Conservation (phyloP, 2,329 filamentous ascomycete genomes). For the Botrytis porri region DNA sequence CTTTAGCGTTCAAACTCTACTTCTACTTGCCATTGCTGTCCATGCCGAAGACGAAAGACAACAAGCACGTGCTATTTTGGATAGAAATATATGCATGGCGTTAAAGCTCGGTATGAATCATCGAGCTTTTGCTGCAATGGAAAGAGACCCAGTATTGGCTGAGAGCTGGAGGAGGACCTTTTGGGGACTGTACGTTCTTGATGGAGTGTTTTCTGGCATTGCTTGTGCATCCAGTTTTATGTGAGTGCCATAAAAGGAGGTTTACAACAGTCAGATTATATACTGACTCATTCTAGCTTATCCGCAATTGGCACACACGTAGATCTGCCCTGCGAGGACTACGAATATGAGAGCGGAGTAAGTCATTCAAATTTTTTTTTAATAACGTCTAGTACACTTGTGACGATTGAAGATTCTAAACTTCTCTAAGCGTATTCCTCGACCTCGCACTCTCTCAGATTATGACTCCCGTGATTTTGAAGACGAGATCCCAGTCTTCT, state of each 20-base stretch:
- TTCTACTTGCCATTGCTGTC: constrained; percentile 41
- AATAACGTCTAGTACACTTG: constrained; percentile 9
- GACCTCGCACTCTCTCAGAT: constrained; percentile 38
- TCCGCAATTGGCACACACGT: constrained; percentile 37
- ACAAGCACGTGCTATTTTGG: constrained; percentile 36
- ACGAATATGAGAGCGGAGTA: constrained; percentile 43
- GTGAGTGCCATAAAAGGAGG: constrained; percentile 10
- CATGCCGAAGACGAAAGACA: constrained; percentile 39
- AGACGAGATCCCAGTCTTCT: constrained; percentile 40
- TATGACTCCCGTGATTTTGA: constrained; percentile 40
- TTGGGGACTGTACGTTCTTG: constrained; percentile 41
- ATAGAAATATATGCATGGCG: constrained; percentile 55
- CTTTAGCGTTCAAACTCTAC: constrained; percentile 40
- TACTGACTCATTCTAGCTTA: constrained; percentile 24
- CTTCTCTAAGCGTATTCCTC: constrained; percentile 38
- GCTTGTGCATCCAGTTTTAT: constrained; percentile 31
- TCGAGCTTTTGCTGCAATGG: constrained; percentile 48
- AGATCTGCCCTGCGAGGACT: constrained; percentile 44
- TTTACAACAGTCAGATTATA: not conserved
- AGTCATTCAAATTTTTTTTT: constrained; percentile 22
- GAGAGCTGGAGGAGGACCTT: constrained; percentile 45
- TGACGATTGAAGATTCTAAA: constrained; percentile 19
- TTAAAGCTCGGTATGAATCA: constrained; percentile 59
- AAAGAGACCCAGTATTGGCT: constrained; percentile 40
- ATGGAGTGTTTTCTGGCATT: constrained; percentile 29